phyloP scores from a whole-genome alignment of 208 protist genomes.

The Leishmania aethiopica region DNA sequence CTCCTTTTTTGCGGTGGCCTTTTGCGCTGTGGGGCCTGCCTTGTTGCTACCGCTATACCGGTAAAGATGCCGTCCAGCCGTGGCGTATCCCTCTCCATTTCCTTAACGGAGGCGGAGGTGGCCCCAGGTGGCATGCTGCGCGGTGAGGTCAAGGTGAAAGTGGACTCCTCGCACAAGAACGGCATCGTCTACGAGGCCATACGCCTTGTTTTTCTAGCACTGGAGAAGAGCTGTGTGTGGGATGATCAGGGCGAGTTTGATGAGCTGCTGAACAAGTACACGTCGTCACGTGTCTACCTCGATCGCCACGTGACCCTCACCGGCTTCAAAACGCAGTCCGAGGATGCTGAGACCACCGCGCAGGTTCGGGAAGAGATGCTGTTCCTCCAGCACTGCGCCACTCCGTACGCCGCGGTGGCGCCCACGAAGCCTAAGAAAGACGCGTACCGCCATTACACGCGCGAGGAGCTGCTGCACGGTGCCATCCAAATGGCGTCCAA shows the following conservation, averaged over 20 bases:
- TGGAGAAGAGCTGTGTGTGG: slow-evolving; percentile 50
- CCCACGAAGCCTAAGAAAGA: slow-evolving; percentile 35
- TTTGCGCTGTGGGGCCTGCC: background rate
- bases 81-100: slow-evolving; percentile 29
- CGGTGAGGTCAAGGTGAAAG: slow-evolving; percentile 41
- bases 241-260: slow-evolving; percentile 74
- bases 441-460: slow-evolving; percentile 29
- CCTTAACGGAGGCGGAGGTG: slow-evolving; percentile 16
- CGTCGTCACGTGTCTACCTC: slow-evolving; percentile 55
- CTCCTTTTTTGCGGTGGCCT: background rate
- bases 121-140: slow-evolving; percentile 31
- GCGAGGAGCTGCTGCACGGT: slow-evolving; percentile 20
- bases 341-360: slow-evolving; percentile 46
- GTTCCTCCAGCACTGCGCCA: slow-evolving; percentile 51
- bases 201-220: slow-evolving; percentile 42
- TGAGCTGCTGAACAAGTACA: slow-evolving; percentile 54
- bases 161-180: slow-evolving; percentile 25
- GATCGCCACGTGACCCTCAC: slow-evolving; percentile 59
- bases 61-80: slow-evolving; percentile 26
- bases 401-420: slow-evolving; percentile 49
- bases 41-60: background rate
- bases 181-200: slow-evolving; percentile 43
- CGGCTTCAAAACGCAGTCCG: slow-evolving; percentile 36
- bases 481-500: slow-evolving; percentile 19
- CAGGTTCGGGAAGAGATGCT: slow-evolving; percentile 55